Evolutionary conservation across 768 basidiomycete genomes (phyloP).

Genomic region (Calocybe indica): DNA sequence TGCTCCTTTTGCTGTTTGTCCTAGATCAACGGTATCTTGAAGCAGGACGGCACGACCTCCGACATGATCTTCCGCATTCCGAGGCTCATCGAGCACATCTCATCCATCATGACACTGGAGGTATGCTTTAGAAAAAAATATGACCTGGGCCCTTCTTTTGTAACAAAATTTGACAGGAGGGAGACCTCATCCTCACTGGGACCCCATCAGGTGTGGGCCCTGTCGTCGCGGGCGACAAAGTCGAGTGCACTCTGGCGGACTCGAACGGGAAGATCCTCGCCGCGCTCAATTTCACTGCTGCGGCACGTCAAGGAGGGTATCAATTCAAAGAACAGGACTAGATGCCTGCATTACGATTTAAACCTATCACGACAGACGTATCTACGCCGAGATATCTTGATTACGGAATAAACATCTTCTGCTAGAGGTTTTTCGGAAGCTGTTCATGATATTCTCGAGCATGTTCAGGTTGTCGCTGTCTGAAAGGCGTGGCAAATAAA

Average conservation of each 20-base stretch:
- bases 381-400: neutral
- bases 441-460: too few relatives aligned
- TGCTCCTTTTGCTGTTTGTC: neutral
- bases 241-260: slow-evolving; percentile 69
- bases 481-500: too few relatives aligned
- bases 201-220: slow-evolving; percentile 91
- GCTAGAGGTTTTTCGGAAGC: too few relatives aligned
- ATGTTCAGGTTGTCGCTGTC: too few relatives aligned
- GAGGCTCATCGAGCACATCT: slow-evolving; percentile 81
- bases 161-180: slow-evolving; percentile 49
- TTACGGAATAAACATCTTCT: too few relatives aligned
- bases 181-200: slow-evolving; percentile 86
- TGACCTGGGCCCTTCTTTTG: neutral
- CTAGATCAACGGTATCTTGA: slow-evolving; percentile 78
- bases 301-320: slow-evolving; percentile 63
- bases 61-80: slow-evolving; percentile 96
- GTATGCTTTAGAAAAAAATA: slow-evolving; percentile 28
- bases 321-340: slow-evolving; percentile 20
- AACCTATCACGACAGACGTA: neutral
- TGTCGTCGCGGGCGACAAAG: slow-evolving; percentile 65
- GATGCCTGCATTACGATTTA: neutral
- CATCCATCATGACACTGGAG: slow-evolving; percentile 96
- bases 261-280: slow-evolving; percentile 49
- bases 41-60: slow-evolving; percentile 79
- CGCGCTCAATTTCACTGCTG: slow-evolving; percentile 57